Percentiles rank a stretch among this genome's conserved stretches.
Conservation (phyloP, 495 filamentous ascomycete species). For the Penicillium roqueforti region DNA sequence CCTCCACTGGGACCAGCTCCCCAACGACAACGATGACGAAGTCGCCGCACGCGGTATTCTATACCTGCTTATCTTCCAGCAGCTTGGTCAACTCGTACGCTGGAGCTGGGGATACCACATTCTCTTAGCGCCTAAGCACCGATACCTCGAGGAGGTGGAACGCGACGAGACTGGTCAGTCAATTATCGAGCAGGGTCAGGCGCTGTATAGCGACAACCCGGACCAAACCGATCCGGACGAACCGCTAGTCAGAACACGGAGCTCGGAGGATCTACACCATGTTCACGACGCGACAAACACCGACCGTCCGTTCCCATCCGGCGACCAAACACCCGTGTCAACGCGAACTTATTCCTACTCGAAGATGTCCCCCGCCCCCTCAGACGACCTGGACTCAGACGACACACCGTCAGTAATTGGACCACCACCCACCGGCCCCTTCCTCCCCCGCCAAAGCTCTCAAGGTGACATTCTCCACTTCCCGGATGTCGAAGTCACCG, state of each 20-base stretch:
- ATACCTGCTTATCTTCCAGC: conserved; percentile 95
- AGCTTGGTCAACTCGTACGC: conserved; percentile 88
- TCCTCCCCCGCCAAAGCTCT: conserved; percentile 39
- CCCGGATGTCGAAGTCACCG: conserved; percentile 38
- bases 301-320: conserved; percentile 35
- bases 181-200: conserved; percentile 58
- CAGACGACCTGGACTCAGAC: conserved; percentile 23
- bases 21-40: conserved; percentile 90
- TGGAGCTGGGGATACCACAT: conserved; percentile 99
- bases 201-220: conserved; percentile 60
- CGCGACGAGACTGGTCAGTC: conserved; percentile 44
- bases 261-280: conserved; percentile 24
- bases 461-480: conserved; percentile 40
- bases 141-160: conserved; percentile 57
- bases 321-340: conserved; percentile 41
- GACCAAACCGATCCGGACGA: conserved; percentile 44
- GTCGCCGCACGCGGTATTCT: conserved; percentile 91
- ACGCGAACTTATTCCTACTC: conserved; percentile 33
- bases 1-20: conserved; percentile 87
- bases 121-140: conserved; percentile 71
- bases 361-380: conserved; percentile 30
- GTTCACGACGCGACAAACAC: conserved; percentile 15
- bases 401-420: conserved; percentile 27
- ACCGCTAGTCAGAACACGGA: conserved; percentile 37
- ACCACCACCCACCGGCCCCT: conserved; percentile 35